Base-by-base conservation (phyloP, 768 basidiomycete genomes). In the Hydnomerulius pinastri region DNA sequence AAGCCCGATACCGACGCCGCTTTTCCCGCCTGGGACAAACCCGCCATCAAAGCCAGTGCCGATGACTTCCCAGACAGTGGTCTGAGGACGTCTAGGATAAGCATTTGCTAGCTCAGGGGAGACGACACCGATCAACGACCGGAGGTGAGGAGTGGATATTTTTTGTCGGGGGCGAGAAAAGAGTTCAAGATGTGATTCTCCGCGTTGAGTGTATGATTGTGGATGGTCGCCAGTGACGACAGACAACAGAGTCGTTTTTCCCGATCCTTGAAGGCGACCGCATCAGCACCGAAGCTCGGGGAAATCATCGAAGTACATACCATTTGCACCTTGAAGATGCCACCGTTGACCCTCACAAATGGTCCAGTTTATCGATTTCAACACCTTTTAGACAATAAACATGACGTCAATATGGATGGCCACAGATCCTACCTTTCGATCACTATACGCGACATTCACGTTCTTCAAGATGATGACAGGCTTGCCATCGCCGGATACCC, bases 151-250 rank as follows among this genome's bases (percentile, higher is more conserved):
- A 0, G 92, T 95, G 0, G 96, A 78, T 40, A 84, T 82, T 2
- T 71, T 71, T 10, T 77, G 67, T 6, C 93, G 85, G 3, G 84
- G 85, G 24, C 74, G 73, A 37, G 76, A 75, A 57, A 91, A 86
- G 52, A 92, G 76, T 10, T 63, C 61, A 15, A 91, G 75, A 21
- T 72, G 71, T 50, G 77, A 54, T 66, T 59, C 48, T 25, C 51
- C 50, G 23, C 66, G 65, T 62, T 92, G 90, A 4, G 85, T 86
- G 72, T 88, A 98, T 1, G 96, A 98, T 54, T 93, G 91, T 0
- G 96, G 96, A 67, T 98, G 96, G 64, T 96, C 93, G 21, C 96
- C 96, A 0, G 92, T 92, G 32, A 99, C 72, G 25, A 98, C 68
- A 15, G 95, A 85, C 18, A 98, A 77, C 6, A 98, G 84, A 0